These are phyloP conservation scores for Cercospora zeina DNA, from an alignment of 2,329 filamentous ascomycete species.

Conservation along the genomic window DNA sequence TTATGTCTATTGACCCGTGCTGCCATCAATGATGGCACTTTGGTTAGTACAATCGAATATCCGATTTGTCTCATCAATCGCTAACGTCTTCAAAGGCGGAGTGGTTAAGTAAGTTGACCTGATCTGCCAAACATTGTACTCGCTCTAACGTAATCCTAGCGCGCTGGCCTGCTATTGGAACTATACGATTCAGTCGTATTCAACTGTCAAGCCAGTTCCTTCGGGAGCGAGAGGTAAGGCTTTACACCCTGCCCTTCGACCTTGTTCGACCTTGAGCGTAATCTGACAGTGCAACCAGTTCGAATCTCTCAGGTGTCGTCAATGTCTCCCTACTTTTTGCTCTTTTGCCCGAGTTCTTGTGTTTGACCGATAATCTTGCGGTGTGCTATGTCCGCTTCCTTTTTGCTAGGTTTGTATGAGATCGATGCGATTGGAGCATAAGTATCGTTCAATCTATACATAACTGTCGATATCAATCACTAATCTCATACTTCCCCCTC, in stretches of 20 bases:
- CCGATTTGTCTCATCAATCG: background rate
- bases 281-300: slow-evolving; percentile 6
- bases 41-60: background rate
- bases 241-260: too few species aligned
- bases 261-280: too few species aligned
- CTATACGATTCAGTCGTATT: slow-evolving; percentile 14
- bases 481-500: slow-evolving; percentile 26
- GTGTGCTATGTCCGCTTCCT: too few species aligned
- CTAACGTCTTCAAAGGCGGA: slow-evolving; percentile 2
- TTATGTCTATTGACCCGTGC: fast-evolving
- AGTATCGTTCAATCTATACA: background rate
- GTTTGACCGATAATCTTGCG: too few species aligned
- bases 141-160: background rate
- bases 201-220: slow-evolving; percentile 26
- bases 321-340: background rate
- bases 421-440: background rate
- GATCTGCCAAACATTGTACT: background rate
- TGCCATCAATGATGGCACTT: slow-evolving; percentile 6
- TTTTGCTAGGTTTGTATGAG: too few species aligned
- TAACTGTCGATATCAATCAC: slow-evolving; percentile 18
- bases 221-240: slow-evolving; percentile 10
- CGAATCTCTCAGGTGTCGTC: slow-evolving; percentile 30
- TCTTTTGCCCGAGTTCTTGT: slow-evolving; percentile 3
- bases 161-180: slow-evolving; percentile 28
- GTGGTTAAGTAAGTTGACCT: slow-evolving; percentile 12